Base-by-base conservation (phyloP, 257 asterid species). In the Ophiorrhiza pumila region DNA sequence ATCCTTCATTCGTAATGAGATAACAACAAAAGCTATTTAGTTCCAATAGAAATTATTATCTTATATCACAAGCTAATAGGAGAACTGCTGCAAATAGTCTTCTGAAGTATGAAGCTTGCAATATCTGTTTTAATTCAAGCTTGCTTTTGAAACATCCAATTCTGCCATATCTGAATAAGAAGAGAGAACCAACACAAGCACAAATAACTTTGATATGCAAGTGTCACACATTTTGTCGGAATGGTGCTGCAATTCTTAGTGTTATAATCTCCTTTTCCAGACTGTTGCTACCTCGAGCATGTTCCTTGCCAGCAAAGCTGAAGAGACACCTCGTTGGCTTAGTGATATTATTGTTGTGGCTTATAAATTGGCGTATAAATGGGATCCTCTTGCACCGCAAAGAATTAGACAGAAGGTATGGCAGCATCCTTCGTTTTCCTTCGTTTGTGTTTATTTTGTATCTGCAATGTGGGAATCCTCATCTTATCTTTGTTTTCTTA, bases 231-330 rank as follows among this genome's bases (percentile, higher is more conserved):
- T 59, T 52, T 76, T 68, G 25, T 63, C 56, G 47, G 37, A 67
- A 68, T 68, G 35, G 31, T 72, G 72, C 39, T 75, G 76, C 55
- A 58, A 63, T 65, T 77, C 68, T 76, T 68, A 70, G 60, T 50
- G 22, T 37, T 78, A 34, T 73, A 58, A 18, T 78, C 65, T 69
- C 18, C 25, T 69, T 78, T 86, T 83, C 58, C 78, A 88, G 93
- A 77, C 80, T 11, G 46, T 85, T 68, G 86, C 90, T 27, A 79
- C 83, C 77, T 78, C 81, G 45, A 70, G 86, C 83, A 83, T 88
- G 93, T 88, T 88, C 80, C 85, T 86, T 27, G 87, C 91, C 42
- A 74, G 89, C 82, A 88, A 86, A 81, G 82, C 82, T 13, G 91
- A 85, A 75, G 93, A 88, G 72, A 88, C 93, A 29, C 89, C 91